These are phyloP conservation scores for Chionographis japonica DNA, from an alignment of 106 monocot species.

Conservation along the genomic window DNA sequence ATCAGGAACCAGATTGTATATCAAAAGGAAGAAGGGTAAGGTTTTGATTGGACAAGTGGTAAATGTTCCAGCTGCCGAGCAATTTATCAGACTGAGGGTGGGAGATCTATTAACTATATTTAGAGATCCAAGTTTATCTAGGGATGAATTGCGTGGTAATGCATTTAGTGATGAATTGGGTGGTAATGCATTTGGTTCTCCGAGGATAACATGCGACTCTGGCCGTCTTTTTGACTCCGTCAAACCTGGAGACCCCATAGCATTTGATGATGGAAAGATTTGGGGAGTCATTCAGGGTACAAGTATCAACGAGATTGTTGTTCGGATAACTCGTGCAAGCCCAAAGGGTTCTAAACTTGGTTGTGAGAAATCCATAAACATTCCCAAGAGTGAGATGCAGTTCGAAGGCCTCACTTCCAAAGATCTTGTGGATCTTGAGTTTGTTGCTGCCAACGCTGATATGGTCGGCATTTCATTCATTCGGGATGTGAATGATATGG, in stretches of 20 bases:
- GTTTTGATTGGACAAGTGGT: slow-evolving; percentile 16
- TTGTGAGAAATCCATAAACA: slow-evolving; percentile 42
- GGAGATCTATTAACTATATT: slow-evolving; percentile 40
- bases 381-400: slow-evolving; percentile 33
- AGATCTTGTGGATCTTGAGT: slow-evolving; percentile 40
- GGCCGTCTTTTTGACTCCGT: slow-evolving; percentile 34
- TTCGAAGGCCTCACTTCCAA: slow-evolving; percentile 35
- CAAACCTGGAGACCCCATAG: slow-evolving; percentile 42
- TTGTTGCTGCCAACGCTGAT: slow-evolving; percentile 35
- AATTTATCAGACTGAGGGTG: slow-evolving; percentile 25
- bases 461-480: slow-evolving; percentile 50
- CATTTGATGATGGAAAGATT: slow-evolving; percentile 48
- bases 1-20: slow-evolving; percentile 23
- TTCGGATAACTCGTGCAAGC: slow-evolving; percentile 34
- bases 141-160: not conserved
- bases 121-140: slow-evolving; percentile 3
- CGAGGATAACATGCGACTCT: slow-evolving; percentile 31
- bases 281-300: slow-evolving; percentile 25
- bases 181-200: not conserved
- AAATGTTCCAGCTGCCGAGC: slow-evolving; percentile 21
- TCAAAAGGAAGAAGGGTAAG: slow-evolving; percentile 20
- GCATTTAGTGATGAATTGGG: slow-evolving; percentile 1
- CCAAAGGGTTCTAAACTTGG: slow-evolving; percentile 42
- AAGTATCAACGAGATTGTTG: slow-evolving; percentile 19
- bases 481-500: slow-evolving; percentile 21